phyloP scores from a whole-genome alignment of 129 eudicot species.

The Silybum marianum region DNA sequence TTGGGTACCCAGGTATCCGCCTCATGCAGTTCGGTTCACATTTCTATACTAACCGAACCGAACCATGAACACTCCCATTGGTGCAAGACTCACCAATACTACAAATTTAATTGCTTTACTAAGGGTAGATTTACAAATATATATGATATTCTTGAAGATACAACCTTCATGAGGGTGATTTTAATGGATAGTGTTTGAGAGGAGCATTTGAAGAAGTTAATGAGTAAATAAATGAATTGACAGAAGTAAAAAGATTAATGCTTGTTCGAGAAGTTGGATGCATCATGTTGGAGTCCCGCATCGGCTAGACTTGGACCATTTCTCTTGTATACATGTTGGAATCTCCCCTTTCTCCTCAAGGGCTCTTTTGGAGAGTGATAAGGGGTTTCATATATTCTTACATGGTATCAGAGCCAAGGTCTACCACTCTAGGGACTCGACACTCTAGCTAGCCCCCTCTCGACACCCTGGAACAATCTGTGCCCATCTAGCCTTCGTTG shows the following conservation, averaged over 20 bases:
- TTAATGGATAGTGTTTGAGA: background rate
- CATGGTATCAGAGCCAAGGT: no score
- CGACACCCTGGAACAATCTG: no score
- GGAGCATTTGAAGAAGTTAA: background rate
- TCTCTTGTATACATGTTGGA: no score
- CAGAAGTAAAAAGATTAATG: background rate
- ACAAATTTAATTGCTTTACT: background rate
- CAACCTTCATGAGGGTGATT: background rate
- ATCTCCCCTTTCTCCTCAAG: no score
- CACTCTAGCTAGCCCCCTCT: no score
- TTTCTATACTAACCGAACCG: background rate
- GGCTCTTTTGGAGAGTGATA: no score
- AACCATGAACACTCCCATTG: background rate
- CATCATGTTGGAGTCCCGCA: background rate
- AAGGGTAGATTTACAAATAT: background rate
- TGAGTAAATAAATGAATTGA: background rate
- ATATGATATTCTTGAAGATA: background rate
- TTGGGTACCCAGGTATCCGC: background rate
- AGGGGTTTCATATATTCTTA: no score
- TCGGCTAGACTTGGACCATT: no score
- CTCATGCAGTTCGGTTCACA: background rate
- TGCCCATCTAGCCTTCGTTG: no score
- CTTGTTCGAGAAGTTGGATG: background rate
- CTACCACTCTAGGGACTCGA: no score
- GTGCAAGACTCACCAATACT: background rate